Evolutionary conservation across 2,329 filamentous ascomycete genomes (phyloP), one percentile per base, ranked within the genome.

Genomic region (Epichloe uncinata): DNA sequence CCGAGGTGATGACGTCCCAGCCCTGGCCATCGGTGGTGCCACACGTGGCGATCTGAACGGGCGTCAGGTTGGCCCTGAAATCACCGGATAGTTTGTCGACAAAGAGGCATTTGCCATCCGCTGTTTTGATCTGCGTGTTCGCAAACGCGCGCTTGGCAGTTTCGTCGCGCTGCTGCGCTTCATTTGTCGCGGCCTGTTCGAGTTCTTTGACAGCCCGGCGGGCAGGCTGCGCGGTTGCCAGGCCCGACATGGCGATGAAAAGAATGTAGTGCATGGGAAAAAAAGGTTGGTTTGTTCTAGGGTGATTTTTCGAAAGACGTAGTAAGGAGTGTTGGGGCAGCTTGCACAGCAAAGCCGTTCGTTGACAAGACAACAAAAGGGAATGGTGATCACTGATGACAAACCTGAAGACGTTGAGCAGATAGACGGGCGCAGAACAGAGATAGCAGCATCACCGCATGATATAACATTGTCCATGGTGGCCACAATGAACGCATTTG

Each of bases 1-100:
- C 77, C 6, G 64, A 59, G 0, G 72, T 74, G 53, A 74, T 69
- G 55, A 73, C 56, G 49, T 74, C 71, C 68, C 69, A 74, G n/a
- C 63, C 64, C 53, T 73, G 68, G 7, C 68, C 70, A 30, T 67
- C 61, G 8, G 64, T 68, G 36, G 62, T 63, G 6, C 66, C 68
- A 49, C 71, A 74, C n/a, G 63, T 63, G 33, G 62, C 67, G 30
- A 73, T 60, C 53, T 73, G 69, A 30, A 74, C 58, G 4, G 71
- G 71, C 2, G 69, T 71, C 50, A 75, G 54, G 58, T 74, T 74
- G 49, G 66, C 70, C 12, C 71, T 66, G 52, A 71, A 73, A 57
- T 75, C 71, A 16, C 71, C 72, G 1, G 70, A 73, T 4, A 73
- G 61, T 49, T 64, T 59, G 55, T 74, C 69, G 16, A 74, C 70